Evolutionary conservation across 192 early-diverging fungal species (phyloP).

Genomic region (Coemansia sp.): DNA sequence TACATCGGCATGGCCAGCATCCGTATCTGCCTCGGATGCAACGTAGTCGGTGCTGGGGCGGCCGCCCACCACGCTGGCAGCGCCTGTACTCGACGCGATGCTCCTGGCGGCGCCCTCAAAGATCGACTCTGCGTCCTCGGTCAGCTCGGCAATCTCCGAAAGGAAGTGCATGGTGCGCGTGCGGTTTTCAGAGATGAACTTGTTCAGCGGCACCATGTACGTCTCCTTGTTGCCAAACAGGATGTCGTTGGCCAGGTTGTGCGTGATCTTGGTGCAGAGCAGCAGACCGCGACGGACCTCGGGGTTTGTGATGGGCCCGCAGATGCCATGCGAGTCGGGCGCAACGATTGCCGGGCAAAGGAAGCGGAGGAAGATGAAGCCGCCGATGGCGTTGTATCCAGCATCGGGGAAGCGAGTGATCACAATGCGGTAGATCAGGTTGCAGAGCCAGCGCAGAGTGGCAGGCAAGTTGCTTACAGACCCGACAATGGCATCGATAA

Average conservation of each 20-base stretch:
- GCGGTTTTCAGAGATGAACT: conserved; percentile 80
- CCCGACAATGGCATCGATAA: conserved; percentile 82
- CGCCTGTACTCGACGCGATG: conserved; percentile 35
- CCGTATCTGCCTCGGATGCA: conserved; percentile 29
- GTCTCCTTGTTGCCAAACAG: conserved; percentile 93
- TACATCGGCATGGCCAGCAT: conserved; percentile 13
- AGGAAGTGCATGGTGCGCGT: conserved; percentile 76
- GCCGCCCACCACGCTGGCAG: conserved; percentile 10
- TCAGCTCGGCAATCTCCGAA: conserved; percentile 66
- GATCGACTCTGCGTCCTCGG: conserved; percentile 45
- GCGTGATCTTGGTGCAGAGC: conserved; percentile 91
- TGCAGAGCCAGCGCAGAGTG: conserved; percentile 76
- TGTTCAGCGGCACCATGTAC: conserved; percentile 91
- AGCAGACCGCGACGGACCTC: conserved; percentile 84
- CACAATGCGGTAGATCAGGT: conserved; percentile 73
- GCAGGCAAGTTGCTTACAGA: conserved; percentile 68
- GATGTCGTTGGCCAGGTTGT: conserved; percentile 94
- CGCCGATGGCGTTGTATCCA: conserved; percentile 83
- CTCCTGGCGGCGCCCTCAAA: conserved; percentile 43
- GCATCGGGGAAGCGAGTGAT: conserved; percentile 79
- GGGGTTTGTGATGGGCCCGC: conserved; percentile 60
- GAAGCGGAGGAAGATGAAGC: conserved; percentile 94
- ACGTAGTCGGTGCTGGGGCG: conserved; percentile 39
- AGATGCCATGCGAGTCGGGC: conserved; percentile 78
- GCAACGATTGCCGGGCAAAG: conserved; percentile 93